These are phyloP conservation scores for Cucumis hystrix DNA, from an alignment of 306 rosid species.

Conservation along the genomic window DNA sequence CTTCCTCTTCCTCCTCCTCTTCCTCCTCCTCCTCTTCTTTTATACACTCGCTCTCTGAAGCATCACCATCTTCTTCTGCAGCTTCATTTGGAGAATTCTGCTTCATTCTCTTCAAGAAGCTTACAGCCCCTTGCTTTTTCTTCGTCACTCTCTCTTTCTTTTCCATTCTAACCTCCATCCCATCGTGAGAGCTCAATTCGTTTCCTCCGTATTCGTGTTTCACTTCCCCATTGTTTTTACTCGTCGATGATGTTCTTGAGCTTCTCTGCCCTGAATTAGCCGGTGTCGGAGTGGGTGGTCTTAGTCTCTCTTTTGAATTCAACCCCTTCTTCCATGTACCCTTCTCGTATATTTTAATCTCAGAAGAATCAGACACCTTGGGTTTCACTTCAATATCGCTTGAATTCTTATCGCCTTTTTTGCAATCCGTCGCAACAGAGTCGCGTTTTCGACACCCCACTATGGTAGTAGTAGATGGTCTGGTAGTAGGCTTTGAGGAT, in stretches of 20 bases:
- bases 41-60: constrained; percentile 7
- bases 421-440: neutral
- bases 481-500: constrained; percentile 9
- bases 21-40: constrained; percentile 7
- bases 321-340: constrained; percentile 15
- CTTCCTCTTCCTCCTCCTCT: neutral
- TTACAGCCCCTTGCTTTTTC: constrained; percentile 32
- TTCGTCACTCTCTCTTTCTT: constrained; percentile 18
- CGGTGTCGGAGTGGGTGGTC: neutral
- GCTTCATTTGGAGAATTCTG: constrained; percentile 16
- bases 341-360: constrained; percentile 13
- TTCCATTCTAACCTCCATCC: constrained; percentile 15
- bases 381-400: constrained; percentile 10
- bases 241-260: neutral
- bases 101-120: constrained; percentile 37
- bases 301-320: constrained; percentile 15
- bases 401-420: constrained; percentile 6
- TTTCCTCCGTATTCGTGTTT: constrained; percentile 24
- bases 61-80: constrained; percentile 5
- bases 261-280: constrained; percentile 5
- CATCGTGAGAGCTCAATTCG: constrained; percentile 29
- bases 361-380: neutral
- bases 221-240: constrained; percentile 4
- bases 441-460: constrained; percentile 19
- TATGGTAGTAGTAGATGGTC: constrained; percentile 13